Conservation (phyloP, 2,329 filamentous ascomycete species). For the Juglanconis oblonga region DNA sequence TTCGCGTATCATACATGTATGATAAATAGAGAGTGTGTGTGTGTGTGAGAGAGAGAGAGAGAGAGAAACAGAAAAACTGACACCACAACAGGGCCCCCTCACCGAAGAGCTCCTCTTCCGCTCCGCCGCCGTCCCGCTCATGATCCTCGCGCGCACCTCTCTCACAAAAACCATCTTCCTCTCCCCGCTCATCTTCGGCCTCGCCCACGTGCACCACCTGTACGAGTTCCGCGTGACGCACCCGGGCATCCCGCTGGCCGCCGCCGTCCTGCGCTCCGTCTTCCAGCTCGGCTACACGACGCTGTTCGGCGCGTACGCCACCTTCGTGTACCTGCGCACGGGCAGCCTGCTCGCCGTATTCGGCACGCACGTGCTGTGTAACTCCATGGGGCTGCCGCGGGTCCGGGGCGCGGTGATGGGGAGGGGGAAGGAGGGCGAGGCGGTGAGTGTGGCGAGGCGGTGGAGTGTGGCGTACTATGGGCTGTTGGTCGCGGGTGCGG, state of each 20-base stretch:
- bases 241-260: slow-evolving; percentile 61
- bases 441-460: neutral
- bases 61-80: neutral
- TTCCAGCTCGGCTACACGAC: slow-evolving; percentile 90
- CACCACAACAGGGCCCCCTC: slow-evolving; percentile 63
- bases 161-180: slow-evolving; percentile 66
- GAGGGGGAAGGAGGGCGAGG: slow-evolving; percentile 23
- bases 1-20: no score
- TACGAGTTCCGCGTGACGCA: slow-evolving; percentile 88
- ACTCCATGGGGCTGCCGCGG: slow-evolving; percentile 83
- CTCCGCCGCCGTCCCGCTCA: slow-evolving; percentile 77
- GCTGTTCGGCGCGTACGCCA: slow-evolving; percentile 89
- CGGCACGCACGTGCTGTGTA: slow-evolving; percentile 83
- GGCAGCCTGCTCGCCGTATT: slow-evolving; percentile 76
- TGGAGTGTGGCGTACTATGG: slow-evolving; percentile 82
- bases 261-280: slow-evolving; percentile 67
- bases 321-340: slow-evolving; percentile 80
- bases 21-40: no score
- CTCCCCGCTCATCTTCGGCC: slow-evolving; percentile 84
- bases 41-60: no score
- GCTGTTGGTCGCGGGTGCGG: slow-evolving; percentile 68
- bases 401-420: slow-evolving; percentile 76
- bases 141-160: slow-evolving; percentile 66
- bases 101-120: slow-evolving; percentile 96
- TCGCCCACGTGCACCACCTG: slow-evolving; percentile 92